Evolutionary conservation across 2,329 filamentous ascomycete genomes (phyloP).

Genomic region (Fusarium lateritium): DNA sequence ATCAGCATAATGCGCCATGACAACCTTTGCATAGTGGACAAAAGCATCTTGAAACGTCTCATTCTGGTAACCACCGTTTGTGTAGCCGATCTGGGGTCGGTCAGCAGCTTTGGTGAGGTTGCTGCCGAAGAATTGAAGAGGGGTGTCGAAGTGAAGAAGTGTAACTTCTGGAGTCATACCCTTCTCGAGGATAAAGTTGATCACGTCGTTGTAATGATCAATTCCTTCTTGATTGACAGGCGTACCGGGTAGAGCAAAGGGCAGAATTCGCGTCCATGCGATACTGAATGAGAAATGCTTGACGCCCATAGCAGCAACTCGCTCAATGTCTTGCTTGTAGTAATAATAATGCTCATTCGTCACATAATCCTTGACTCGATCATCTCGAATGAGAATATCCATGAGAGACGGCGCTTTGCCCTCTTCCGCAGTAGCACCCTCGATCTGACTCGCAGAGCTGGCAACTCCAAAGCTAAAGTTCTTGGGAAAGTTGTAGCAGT

Average conservation of each 20-base stretch:
- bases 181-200: slow-evolving; percentile 63
- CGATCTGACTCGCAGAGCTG: slow-evolving; percentile 61
- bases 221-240: slow-evolving; percentile 67
- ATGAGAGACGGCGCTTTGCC: slow-evolving; percentile 60
- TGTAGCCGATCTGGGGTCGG: slow-evolving; percentile 55
- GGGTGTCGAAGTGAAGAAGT: slow-evolving; percentile 65
- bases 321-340: slow-evolving; percentile 70
- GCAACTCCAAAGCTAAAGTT: slow-evolving; percentile 66
- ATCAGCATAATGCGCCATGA: slow-evolving; percentile 66
- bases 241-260: slow-evolving; percentile 64
- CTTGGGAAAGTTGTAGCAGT: slow-evolving; percentile 65
- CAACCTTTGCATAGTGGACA: slow-evolving; percentile 67
- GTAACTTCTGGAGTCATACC: slow-evolving; percentile 65
- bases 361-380: slow-evolving; percentile 52
- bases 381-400: slow-evolving; percentile 56
- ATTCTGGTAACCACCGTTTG: slow-evolving; percentile 62
- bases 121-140: slow-evolving; percentile 59
- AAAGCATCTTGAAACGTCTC: slow-evolving; percentile 65
- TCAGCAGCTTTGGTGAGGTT: slow-evolving; percentile 48
- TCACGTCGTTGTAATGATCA: slow-evolving; percentile 68
- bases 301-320: slow-evolving; percentile 66
- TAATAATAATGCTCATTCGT: slow-evolving; percentile 68
- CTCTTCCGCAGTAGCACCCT: slow-evolving; percentile 62
- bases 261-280: slow-evolving; percentile 66
- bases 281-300: slow-evolving; percentile 68